Evolutionary conservation across 129 eudicot genomes (phyloP).

Genomic region (Artemisia tridentata): DNA sequence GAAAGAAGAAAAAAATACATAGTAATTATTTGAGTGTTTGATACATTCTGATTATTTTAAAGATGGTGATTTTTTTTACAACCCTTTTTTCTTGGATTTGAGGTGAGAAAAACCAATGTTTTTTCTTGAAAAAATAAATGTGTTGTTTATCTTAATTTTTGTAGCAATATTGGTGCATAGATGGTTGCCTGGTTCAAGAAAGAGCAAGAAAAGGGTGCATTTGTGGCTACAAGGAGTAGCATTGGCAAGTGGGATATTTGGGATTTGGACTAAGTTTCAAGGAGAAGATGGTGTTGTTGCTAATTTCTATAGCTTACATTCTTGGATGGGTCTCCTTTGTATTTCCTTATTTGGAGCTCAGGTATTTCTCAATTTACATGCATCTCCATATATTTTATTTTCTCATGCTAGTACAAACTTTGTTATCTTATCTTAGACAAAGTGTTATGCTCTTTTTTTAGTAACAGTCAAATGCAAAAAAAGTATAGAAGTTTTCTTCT

Average conservation of each 20-base stretch:
- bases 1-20: background rate
- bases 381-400: no score
- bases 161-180: constrained; percentile 85
- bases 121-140: constrained; percentile 6
- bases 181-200: constrained; percentile 91
- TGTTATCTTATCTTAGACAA: no score
- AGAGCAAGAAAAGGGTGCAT: constrained; percentile 76
- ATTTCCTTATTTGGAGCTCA: constrained; percentile 78
- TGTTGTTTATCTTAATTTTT: background rate
- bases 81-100: constrained; percentile 6
- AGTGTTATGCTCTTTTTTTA: no score
- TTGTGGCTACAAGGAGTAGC: constrained; percentile 91
- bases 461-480: no score
- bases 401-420: no score
- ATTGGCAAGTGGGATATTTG: constrained; percentile 77
- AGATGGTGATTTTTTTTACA: background rate
- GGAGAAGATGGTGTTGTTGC: constrained; percentile 73
- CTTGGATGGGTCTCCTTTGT: constrained; percentile 89
- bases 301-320: constrained; percentile 84
- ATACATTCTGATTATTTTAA: background rate
- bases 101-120: constrained; percentile 2
- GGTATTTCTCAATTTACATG: constrained; percentile 36
- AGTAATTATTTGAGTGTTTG: background rate
- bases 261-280: constrained; percentile 92
- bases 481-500: no score